phyloP scores from a whole-genome alignment of 495 filamentous ascomycete species.

The Jackrogersella multiformis region DNA sequence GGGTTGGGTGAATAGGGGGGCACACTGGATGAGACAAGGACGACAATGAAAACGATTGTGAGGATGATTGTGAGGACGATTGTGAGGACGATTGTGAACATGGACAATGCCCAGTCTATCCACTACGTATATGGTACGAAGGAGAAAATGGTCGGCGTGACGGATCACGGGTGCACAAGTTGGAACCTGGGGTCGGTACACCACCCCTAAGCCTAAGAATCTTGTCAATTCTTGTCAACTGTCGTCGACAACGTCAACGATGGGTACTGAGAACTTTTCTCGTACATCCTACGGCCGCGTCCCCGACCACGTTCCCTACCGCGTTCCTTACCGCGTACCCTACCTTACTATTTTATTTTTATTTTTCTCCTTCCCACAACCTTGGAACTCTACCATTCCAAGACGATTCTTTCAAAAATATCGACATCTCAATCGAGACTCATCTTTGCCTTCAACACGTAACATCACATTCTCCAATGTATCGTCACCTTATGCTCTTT shows the following conservation, averaged over 20 bases:
- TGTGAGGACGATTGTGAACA: too few relatives aligned
- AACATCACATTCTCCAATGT: constrained; percentile 1
- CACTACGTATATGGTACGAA: background rate
- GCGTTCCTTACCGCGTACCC: too few relatives aligned
- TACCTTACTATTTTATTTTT: background rate
- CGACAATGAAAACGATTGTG: background rate
- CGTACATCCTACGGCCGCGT: background rate
- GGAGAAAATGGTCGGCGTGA: background rate
- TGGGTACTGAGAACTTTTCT: background rate
- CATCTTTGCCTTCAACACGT: background rate
- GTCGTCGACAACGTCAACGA: background rate
- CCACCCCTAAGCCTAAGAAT: background rate
- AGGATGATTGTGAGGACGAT: background rate
- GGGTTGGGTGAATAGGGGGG: background rate
- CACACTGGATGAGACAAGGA: background rate
- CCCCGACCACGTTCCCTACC: too few relatives aligned
- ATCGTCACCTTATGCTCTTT: constrained; percentile 3
- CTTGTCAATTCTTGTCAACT: too few relatives aligned
- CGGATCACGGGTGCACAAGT: background rate
- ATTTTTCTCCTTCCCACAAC: background rate
- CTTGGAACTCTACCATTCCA: background rate
- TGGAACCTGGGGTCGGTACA: background rate
- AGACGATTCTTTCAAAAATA: background rate
- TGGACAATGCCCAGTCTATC: background rate
- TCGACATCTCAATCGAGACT: background rate